phyloP scores from a whole-genome alignment of 306 rosid species.

The Carpinus fangiana region DNA sequence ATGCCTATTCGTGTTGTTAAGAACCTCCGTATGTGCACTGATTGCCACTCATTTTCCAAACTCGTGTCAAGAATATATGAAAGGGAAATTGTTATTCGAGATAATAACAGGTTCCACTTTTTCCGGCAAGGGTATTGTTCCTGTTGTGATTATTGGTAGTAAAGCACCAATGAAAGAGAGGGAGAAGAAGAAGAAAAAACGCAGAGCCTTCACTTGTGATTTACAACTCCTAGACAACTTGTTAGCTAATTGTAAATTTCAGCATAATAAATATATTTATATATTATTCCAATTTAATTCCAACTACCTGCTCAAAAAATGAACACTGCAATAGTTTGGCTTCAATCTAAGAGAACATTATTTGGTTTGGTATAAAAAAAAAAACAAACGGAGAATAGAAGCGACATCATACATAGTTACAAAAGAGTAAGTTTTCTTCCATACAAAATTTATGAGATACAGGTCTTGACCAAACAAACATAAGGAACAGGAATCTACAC shows the following conservation, averaged over 20 bases:
- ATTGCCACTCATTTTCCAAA: slow-evolving; percentile 77
- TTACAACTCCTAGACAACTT: not conserved
- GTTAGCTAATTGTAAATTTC: not conserved
- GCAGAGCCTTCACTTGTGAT: not conserved
- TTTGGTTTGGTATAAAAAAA: not conserved
- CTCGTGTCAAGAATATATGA: slow-evolving; percentile 51
- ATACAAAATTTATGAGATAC: not conserved
- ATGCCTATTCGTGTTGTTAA: slow-evolving; percentile 64
- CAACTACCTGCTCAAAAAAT: not conserved
- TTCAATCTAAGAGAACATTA: not conserved
- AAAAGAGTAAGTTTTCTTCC: not conserved
- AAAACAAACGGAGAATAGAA: not conserved
- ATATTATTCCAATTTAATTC: not conserved
- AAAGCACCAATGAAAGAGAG: not conserved
- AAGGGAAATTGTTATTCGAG: slow-evolving; percentile 65
- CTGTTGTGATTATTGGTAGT: slow-evolving; percentile 71
- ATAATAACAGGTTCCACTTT: slow-evolving; percentile 67
- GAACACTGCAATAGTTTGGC: not conserved
- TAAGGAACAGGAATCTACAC: not conserved
- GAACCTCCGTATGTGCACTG: slow-evolving; percentile 77
- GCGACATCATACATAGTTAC: not conserved
- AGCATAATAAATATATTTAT: not conserved
- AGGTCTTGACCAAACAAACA: not conserved
- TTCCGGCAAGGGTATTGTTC: slow-evolving; percentile 67
- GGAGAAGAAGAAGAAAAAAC: not conserved